Base-by-base conservation (phyloP, 768 basidiomycete species). In the Leccinellum rugosiceps region DNA sequence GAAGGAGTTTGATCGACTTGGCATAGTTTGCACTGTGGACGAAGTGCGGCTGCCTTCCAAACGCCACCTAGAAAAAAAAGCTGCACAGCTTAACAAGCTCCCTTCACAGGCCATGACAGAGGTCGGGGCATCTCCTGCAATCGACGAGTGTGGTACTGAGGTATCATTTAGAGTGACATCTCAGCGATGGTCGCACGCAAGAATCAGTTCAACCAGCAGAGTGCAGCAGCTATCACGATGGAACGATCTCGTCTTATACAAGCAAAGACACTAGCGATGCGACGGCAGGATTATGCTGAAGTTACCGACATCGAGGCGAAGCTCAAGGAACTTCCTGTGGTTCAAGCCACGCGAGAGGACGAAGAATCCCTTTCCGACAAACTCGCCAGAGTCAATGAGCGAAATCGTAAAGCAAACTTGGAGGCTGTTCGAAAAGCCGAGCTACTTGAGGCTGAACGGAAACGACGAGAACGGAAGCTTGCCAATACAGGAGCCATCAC, bases 311-410 rank as follows among this genome's bases (percentile, higher is more conserved):
- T 95, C 30, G 87, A 92, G 23, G 74, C 68, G 3, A 77, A 89
- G 67, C 77, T 96, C 30, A 80, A 78, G n/a, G 78, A 79, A 31
- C 74, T 90, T 17, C 69, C 69, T 10, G 55, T 47, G 14, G 48
- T 60, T n/a, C 63, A 64, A 41, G 47, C 7, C n/a, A 19, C 43
- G 10, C 63, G 65, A 45, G 71, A 68, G 49, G 68, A 69, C 4
- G 68, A 67, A 19, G 71, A 69, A 58, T 72, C 72, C 6, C 66
- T 71, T 6, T 70, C 66, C 10, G 65, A 90, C 60, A 73, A 83
- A 66, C 78, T 96, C 25, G 83, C 90, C 15, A 84, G 77, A 67
- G 86, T 98, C 53, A 98, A 96, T 68, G 92, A 94, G 74, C 83
- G 93, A 55, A 98, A 98, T 71, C 82, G 90, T 55, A 87, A 83